Percentiles rank a stretch among this genome's conserved stretches.
Evolutionary conservation across 306 rosid species (phyloP).

Genomic region (Sophora flavescens): DNA sequence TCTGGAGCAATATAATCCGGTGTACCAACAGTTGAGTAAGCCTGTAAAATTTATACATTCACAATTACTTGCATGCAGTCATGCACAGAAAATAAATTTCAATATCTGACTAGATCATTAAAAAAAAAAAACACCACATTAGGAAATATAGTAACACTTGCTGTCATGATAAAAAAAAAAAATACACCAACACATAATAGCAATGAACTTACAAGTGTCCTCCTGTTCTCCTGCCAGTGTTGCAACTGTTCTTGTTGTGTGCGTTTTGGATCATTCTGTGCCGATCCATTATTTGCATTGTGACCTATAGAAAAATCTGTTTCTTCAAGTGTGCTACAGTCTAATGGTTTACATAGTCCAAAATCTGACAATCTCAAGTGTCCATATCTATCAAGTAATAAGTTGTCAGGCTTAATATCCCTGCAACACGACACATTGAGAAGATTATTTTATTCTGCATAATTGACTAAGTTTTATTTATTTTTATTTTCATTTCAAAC

Average conservation of each 20-base stretch:
- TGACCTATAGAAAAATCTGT: constrained; percentile 63
- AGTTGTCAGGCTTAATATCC: constrained; percentile 96
- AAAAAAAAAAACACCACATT: not conserved
- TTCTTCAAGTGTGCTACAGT: constrained; percentile 81
- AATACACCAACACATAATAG: not conserved
- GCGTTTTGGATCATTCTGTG: constrained; percentile 79
- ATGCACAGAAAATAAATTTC: not conserved
- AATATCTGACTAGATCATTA: not conserved
- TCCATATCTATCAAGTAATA: constrained; percentile 91
- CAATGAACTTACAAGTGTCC: constrained; percentile 79
- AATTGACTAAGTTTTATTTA: not conserved
- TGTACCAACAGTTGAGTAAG: constrained; percentile 98
- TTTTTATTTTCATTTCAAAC: not conserved
- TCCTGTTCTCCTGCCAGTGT: constrained; percentile 96
- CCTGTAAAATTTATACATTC: constrained; percentile 61
- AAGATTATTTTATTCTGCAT: constrained; percentile 19
- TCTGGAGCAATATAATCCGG: constrained; percentile 99
- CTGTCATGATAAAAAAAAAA: not conserved
- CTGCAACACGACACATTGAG: constrained; percentile 57
- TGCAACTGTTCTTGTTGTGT: constrained; percentile 94
- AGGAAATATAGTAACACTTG: constrained; percentile 12
- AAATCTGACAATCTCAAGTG: constrained; percentile 93
- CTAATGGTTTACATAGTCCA: constrained; percentile 97
- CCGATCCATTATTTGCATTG: constrained; percentile 57
- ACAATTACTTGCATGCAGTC: constrained; percentile 28